Evolutionary conservation across 176 grass and related monocot genomes (phyloP), one percentile per base, ranked within the genome.

Genomic region (Dactylis glomerata): DNA sequence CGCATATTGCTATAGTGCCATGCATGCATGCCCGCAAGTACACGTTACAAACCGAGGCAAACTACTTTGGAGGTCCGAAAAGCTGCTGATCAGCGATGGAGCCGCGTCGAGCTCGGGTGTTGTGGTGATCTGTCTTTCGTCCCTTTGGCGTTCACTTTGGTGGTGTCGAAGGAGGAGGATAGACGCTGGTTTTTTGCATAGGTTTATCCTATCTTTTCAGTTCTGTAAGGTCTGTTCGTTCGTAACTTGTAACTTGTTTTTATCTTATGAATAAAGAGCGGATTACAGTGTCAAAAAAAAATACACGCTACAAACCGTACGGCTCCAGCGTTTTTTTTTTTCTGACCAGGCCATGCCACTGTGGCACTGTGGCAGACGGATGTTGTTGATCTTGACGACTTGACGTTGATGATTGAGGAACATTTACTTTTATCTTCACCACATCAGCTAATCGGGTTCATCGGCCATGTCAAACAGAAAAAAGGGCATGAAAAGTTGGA

Each of bases 361-460:
- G 37, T 63, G 15, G 58, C 14, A 44, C 10, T 45, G 10, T 12
- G 7, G 42, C 32, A 37, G 10, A 27, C 11, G 52, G 52, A 56
- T n/a, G 22, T 22, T 44, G 41, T 17, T 50, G 52, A n/a, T n/a
- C 19, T 57, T 6, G 76, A 38, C 45, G 6, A n/a, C n/a, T 19
- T 20, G 36, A 68, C 40, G 68, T 16, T 27, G 62, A 51, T 42
- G 13, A n/a, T 64, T 3, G 24, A 8, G 8, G 45, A 66, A 28
- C 38, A 66, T 54, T 81, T 67, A 36, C 63, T 22, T 56, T 30
- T 37, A 31, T 73, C 36, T 73, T 49, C 57, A 44, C 55, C 69
- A 54, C 73, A 51, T 86, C 75, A 47, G n/a, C n/a, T n/a, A n/a
- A n/a, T n/a, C n/a, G n/a, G n/a, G n/a, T 17, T 71, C 68, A 63